Evolutionary conservation across 257 asterid genomes (phyloP), one percentile per base, ranked within the genome.

Genomic region (Petunia axillaris): DNA sequence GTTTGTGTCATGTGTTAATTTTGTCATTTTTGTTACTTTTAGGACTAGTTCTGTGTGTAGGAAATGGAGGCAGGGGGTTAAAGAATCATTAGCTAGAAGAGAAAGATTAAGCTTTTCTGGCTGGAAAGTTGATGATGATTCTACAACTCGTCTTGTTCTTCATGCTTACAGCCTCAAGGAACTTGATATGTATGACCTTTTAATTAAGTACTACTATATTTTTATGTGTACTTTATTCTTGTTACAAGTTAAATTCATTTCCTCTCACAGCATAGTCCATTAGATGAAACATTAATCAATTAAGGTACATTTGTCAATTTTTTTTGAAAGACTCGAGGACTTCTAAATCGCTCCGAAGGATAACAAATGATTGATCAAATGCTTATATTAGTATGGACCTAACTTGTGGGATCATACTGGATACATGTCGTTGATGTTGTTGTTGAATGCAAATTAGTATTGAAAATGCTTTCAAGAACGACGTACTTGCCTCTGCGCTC

Each of bases 21-120:
- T 73, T 0, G 75, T 2, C 9, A 13, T 70, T 66, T 50, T 80
- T 58, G 39, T 11, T 64, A 3, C 15, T 39, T 6, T 73, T 81
- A 91, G 98, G 90, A 88, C 88, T 4, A 88, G 98, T 86, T 81
- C 89, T 2, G 98, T 91, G 83, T 86, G 97, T 77, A 76, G 88
- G 85, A 93, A 91, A 90, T 95, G 98, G 98, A 88, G 94, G 85
- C 98, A 93, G 62, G 93, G 94, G 54, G 96, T 90, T 84, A 87
- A 81, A 79, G 97, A 95, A 54, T 93, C 97, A 4, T 79, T 92
- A 88, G 93, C 88, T 6, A 81, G 92, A 86, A 90, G 87, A 80
- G 92, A 92, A 50, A 87, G 48, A 6, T 82, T 93, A 84, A 92
- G 96, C 79, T 93, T 92, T 81, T 91, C 98, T 4, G 97, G 97